Percentiles rank a stretch among this genome's conserved stretches.
Conservation (phyloP, 768 basidiomycete genomes). For the Lanmaoa pseudosensibilis region DNA sequence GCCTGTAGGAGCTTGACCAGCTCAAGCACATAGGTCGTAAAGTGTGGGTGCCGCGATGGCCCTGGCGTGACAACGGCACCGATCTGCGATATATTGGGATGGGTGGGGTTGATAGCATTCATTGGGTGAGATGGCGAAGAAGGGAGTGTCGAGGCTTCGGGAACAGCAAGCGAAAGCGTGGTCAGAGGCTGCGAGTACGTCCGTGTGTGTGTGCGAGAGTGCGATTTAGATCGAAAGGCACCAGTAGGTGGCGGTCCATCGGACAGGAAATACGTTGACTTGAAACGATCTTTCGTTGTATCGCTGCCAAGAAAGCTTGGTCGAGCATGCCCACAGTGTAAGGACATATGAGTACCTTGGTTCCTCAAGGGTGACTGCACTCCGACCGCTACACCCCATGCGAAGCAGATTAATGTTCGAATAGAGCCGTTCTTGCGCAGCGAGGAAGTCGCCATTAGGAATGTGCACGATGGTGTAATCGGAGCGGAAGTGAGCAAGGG, state of each 20-base stretch:
- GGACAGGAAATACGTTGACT: slow-evolving; percentile 62
- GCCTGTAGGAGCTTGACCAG: slow-evolving; percentile 75
- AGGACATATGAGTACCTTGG: slow-evolving; percentile 46
- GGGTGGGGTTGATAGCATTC: slow-evolving; percentile 12
- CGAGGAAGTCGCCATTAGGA: slow-evolving; percentile 63
- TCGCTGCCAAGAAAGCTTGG: slow-evolving; percentile 46
- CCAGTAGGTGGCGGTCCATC: slow-evolving; percentile 34
- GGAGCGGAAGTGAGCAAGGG: slow-evolving; percentile 83
- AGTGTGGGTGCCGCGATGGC: slow-evolving; percentile 38
- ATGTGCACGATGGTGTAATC: slow-evolving; percentile 84
- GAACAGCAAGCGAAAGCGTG: slow-evolving; percentile 22
- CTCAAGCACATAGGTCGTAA: slow-evolving; percentile 69
- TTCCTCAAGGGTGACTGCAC: slow-evolving; percentile 74
- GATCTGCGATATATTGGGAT: slow-evolving; percentile 18
- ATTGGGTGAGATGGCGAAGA: slow-evolving; percentile 23
- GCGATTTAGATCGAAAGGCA: slow-evolving; percentile 30
- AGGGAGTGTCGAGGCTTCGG: slow-evolving; percentile 26
- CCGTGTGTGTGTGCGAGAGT: slow-evolving; percentile 30
- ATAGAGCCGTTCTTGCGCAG: slow-evolving; percentile 66
- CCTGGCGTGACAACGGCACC: slow-evolving; percentile 5
- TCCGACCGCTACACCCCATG: slow-evolving; percentile 82
- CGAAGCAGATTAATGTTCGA: slow-evolving; percentile 80
- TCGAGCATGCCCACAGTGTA: slow-evolving; percentile 7
- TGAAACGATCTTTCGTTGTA: slow-evolving; percentile 78
- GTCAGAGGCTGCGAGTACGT: slow-evolving; percentile 30